phyloP scores from a whole-genome alignment of 1,284 basidiomycete species.

The Heliocybe sulcata region DNA sequence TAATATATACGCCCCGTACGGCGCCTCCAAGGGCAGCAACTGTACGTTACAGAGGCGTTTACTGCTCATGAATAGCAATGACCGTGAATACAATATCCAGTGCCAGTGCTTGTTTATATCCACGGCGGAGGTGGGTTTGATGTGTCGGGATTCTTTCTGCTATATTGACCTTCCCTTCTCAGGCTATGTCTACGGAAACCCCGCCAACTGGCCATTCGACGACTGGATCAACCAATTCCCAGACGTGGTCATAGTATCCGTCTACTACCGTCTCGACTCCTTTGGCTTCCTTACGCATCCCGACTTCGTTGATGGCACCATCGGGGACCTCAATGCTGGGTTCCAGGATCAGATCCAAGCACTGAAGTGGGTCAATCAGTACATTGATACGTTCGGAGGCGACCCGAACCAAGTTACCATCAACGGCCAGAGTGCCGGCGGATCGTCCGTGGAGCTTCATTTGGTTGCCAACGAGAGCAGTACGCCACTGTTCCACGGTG shows the following conservation, averaged over 20 bases:
- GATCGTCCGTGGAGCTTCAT: constrained; percentile 46
- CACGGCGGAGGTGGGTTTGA: constrained; percentile 47
- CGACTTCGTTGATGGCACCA: constrained; percentile 28
- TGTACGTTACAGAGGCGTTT: constrained; percentile 13
- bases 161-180: constrained; percentile 1
- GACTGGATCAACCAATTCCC: constrained; percentile 31
- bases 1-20: constrained; percentile 31
- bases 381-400: constrained; percentile 61
- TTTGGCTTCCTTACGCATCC: constrained; percentile 37
- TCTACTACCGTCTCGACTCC: constrained; percentile 36
- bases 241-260: constrained; percentile 33
- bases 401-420: constrained; percentile 48
- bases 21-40: constrained; percentile 22
- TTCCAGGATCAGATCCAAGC: constrained; percentile 56
- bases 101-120: constrained; percentile 61
- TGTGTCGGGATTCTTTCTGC: constrained; percentile 4
- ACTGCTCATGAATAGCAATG: neutral
- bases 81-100: constrained; percentile 18
- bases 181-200: constrained; percentile 53
- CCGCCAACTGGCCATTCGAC: constrained; percentile 36
- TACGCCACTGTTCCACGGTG: constrained; percentile 36
- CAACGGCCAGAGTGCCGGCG: constrained; percentile 59
- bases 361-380: constrained; percentile 51
- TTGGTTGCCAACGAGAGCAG: constrained; percentile 34
- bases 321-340: constrained; percentile 52